Evolutionary conservation across 1,139 yeast genomes (phyloP).

Genomic region (Protomyces arabidopsidicola): DNA sequence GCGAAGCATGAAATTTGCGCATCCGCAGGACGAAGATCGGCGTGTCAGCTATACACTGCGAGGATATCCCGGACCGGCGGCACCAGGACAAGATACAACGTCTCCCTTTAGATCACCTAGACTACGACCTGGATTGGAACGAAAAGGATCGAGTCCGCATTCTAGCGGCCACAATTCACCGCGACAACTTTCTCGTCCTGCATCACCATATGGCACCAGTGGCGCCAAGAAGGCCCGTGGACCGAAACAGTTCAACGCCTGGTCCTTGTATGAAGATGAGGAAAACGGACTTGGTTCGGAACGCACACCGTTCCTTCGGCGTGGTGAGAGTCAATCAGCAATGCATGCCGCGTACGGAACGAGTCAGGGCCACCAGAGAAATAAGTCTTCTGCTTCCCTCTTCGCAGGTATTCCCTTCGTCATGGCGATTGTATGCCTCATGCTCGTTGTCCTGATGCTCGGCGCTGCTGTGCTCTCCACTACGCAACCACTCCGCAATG

Average conservation of each 20-base stretch:
- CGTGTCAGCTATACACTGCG: constrained; percentile 20
- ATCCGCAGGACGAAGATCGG: constrained; percentile 13
- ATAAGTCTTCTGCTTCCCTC: not conserved
- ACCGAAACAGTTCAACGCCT: constrained; percentile 14
- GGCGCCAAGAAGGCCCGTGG: constrained; percentile 1
- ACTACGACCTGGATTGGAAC: constrained; percentile 15
- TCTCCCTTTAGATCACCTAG: constrained; percentile 14
- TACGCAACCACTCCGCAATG: constrained; percentile 71
- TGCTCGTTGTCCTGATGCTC: constrained; percentile 21
- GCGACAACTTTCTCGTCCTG: constrained; percentile 5
- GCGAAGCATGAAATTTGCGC: constrained; percentile 29
- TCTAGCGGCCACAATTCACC: constrained; percentile 10
- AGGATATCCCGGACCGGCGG: not conserved
- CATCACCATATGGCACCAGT: constrained; percentile 13
- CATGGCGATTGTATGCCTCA: constrained; percentile 20
- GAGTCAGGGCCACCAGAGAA: not conserved
- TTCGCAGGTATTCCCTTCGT: constrained; percentile 1
- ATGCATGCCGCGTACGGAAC: not conserved
- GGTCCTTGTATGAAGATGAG: constrained; percentile 21
- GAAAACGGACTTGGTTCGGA: constrained; percentile 14
- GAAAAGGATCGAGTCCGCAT: constrained; percentile 10
- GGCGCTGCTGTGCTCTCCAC: constrained; percentile 65
- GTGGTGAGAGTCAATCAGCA: constrained; percentile 5
- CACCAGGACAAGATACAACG: constrained; percentile 7
- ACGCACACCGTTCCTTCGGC: constrained; percentile 14